A percentile compares a stretch with the other conserved stretches of the same genome.
Conservation (phyloP, 2,329 filamentous ascomycete species). For the Penicillium sp. region DNA sequence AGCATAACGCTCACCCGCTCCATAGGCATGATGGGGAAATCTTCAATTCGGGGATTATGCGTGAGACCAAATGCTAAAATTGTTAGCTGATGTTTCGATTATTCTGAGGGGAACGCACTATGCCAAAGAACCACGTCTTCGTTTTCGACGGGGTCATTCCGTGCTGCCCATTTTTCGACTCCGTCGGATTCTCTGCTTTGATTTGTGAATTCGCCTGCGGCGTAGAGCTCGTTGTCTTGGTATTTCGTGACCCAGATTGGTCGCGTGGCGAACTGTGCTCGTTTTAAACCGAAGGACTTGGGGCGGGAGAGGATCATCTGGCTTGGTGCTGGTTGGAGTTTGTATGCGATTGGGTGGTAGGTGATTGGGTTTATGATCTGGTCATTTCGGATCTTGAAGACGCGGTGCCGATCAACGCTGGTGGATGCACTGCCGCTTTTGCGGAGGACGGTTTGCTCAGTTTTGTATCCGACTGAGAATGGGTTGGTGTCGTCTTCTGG, state of each 20-base stretch:
- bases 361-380: constrained; percentile 42
- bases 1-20: constrained; percentile 48
- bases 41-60: constrained; percentile 58
- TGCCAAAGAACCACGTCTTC: constrained; percentile 40
- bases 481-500: constrained; percentile 55
- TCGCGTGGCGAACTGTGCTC: constrained; percentile 49
- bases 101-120: constrained; percentile 24
- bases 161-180: constrained; percentile 47
- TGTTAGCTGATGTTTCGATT: constrained; percentile 29
- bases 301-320: constrained; percentile 48
- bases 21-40: constrained; percentile 63
- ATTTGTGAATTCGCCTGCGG: constrained; percentile 49
- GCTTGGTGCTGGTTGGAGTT: constrained; percentile 44
- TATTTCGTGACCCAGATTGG: constrained; percentile 53
- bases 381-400: constrained; percentile 51
- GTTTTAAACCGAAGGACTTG: constrained; percentile 42
- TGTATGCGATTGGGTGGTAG: constrained; percentile 47
- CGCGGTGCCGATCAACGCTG: constrained; percentile 45
- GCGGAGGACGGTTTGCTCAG: constrained; percentile 48
- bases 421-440: constrained; percentile 49
- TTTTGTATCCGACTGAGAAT: constrained; percentile 55
- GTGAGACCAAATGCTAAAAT: constrained; percentile 50
- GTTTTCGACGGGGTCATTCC: constrained; percentile 47
- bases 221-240: constrained; percentile 48
- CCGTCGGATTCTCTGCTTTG: constrained; percentile 51